Evolutionary conservation across 805 yeast species (phyloP).

Genomic region (Ogataea paradorogensis): DNA sequence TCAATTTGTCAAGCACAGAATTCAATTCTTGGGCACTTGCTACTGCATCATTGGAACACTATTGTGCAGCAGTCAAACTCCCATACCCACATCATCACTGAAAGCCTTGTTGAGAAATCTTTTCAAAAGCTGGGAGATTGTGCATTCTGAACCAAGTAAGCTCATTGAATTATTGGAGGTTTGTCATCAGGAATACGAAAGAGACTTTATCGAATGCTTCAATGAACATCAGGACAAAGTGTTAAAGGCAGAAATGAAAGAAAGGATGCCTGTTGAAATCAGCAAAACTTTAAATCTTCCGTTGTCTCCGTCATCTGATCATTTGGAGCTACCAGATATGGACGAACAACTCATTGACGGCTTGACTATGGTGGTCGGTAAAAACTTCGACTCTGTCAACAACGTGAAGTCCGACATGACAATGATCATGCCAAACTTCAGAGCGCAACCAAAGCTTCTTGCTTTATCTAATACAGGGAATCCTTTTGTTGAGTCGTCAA

Average conservation of each 20-base stretch:
- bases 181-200: constrained; percentile 11
- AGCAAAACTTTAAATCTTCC: background rate
- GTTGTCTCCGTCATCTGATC: constrained; percentile 7
- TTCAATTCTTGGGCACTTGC: constrained; percentile 21
- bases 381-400: constrained; percentile 10
- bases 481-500: constrained; percentile 17
- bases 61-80: constrained; percentile 6
- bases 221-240: constrained; percentile 10
- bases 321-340: constrained; percentile 10
- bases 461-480: constrained; percentile 2
- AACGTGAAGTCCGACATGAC: constrained; percentile 36
- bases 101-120: constrained; percentile 25
- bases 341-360: constrained; percentile 25
- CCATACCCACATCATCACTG: constrained; percentile 19
- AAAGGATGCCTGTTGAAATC: background rate
- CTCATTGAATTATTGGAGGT: constrained; percentile 16
- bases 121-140: constrained; percentile 23
- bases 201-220: constrained; percentile 20
- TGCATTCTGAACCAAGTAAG: constrained; percentile 11
- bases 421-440: constrained; percentile 35
- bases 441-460: constrained; percentile 1
- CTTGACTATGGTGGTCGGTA: constrained; percentile 30
- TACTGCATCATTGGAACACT: constrained; percentile 15
- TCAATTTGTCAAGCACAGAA: constrained; percentile 30
- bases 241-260: constrained; percentile 13